Conservation (phyloP, 148 eudicot species). For the Chenopodium formosanum region DNA sequence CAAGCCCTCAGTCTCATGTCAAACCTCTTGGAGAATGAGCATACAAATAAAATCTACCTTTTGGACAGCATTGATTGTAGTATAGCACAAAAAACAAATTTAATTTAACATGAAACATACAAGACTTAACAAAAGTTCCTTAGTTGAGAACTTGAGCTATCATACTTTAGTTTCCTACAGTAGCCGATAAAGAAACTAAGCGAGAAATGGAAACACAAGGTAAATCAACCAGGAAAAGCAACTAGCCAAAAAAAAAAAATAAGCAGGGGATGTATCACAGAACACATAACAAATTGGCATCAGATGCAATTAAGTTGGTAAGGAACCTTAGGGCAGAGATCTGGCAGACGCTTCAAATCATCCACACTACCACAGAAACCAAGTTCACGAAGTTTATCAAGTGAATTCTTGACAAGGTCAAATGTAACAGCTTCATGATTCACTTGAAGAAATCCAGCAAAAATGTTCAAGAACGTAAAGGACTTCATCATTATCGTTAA, state of each 20-base stretch:
- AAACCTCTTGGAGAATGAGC: not conserved
- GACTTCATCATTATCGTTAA: slow-evolving; percentile 54
- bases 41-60: not conserved
- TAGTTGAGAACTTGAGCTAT: not conserved
- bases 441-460: slow-evolving; percentile 50
- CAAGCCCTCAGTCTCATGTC: not conserved
- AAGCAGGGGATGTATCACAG: not conserved
- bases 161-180: not conserved
- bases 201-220: not conserved
- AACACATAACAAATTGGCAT: not conserved
- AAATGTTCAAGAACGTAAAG: slow-evolving; percentile 62
- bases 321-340: slow-evolving; percentile 74
- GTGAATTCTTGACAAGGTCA: slow-evolving; percentile 43
- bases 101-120: not conserved
- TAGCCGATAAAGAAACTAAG: not conserved
- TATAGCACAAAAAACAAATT: not conserved
- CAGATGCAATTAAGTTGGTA: not conserved
- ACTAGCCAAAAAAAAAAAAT: slow-evolving; percentile 1
- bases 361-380: slow-evolving; percentile 49
- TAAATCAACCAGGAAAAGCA: not conserved
- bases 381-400: slow-evolving; percentile 50
- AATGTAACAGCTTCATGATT: slow-evolving; percentile 41
- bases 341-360: slow-evolving; percentile 60
- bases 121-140: not conserved
- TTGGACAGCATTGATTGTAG: not conserved